Evolutionary conservation across 352 stramenopile genomes (phyloP).

Genomic region (Phytophthora fragariaefolia): DNA sequence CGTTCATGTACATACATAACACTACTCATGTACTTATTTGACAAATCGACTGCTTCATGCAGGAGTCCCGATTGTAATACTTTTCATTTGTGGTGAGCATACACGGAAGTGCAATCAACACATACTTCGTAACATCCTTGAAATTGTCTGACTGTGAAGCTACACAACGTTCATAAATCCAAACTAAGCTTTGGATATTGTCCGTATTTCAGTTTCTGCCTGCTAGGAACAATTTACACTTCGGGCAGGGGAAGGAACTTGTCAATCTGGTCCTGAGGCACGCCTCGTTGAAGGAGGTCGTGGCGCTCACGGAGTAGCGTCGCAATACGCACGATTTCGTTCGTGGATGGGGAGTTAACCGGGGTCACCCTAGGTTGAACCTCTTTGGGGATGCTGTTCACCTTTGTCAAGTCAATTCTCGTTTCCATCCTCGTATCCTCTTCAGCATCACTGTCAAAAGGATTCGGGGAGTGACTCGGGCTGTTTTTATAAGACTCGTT

Average conservation of each 20-base stretch:
- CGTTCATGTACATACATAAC: too few species aligned
- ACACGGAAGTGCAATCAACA: neutral
- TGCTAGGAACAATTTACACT: constrained; percentile 23
- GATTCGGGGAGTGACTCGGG: neutral
- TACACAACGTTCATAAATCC: constrained; percentile 2
- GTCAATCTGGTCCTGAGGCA: constrained; percentile 36
- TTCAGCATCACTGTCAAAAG: constrained; percentile 28
- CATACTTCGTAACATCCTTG: neutral
- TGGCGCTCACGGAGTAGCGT: constrained; percentile 39
- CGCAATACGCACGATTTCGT: constrained; percentile 36
- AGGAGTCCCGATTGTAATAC: too few species aligned
- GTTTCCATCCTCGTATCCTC: too few species aligned
- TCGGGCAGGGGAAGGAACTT: constrained; percentile 37
- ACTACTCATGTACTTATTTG: too few species aligned
- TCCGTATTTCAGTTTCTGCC: neutral
- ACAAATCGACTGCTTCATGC: too few species aligned
- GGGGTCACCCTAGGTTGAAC: neutral
- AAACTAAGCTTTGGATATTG: neutral
- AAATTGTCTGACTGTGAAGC: neutral
- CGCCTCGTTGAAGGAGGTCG: constrained; percentile 38
- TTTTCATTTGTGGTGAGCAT: too few species aligned
- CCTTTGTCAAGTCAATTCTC: constrained; percentile 11
- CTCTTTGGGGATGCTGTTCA: neutral
- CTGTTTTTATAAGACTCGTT: constrained; percentile 2
- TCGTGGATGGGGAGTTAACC: constrained; percentile 27